Percentiles rank a stretch among this genome's conserved stretches.
Evolutionary conservation across 108 stramenopile genomes (phyloP).

Genomic region (Fistulifera pelliculosa): DNA sequence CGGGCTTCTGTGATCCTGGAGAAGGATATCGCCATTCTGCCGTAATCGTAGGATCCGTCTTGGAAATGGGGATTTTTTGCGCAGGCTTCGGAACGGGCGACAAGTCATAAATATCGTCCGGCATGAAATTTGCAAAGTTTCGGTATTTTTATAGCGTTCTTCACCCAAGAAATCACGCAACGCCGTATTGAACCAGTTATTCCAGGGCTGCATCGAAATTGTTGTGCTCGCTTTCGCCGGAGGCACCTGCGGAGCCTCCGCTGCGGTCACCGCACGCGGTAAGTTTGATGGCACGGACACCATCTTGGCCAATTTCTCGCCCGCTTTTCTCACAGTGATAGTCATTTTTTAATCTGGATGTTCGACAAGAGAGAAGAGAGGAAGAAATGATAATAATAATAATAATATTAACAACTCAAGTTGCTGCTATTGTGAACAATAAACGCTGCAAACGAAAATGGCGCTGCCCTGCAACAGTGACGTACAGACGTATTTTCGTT

Average conservation of each 20-base stretch:
- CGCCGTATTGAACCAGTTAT: conserved; percentile 64
- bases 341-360: conserved; percentile 4
- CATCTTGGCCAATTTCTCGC: conserved; percentile 22
- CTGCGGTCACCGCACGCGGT: conserved; percentile 33
- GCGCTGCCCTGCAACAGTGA: too few species aligned
- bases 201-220: conserved; percentile 81
- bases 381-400: too few species aligned
- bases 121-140: conserved; percentile 47
- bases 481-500: too few species aligned
- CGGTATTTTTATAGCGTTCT: conserved; percentile 38
- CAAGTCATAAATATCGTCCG: conserved; percentile 50
- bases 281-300: conserved; percentile 11
- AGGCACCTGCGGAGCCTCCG: conserved; percentile 36
- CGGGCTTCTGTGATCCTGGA: conserved; percentile 72
- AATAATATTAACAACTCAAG: too few species aligned
- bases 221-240: conserved; percentile 39
- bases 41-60: conserved; percentile 32
- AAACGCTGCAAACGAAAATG: too few species aligned
- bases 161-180: conserved; percentile 52
- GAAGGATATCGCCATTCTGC: conserved; percentile 63
- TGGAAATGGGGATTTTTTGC: conserved; percentile 38
- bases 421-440: too few species aligned
- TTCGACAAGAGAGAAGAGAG: too few species aligned
- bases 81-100: conserved; percentile 49
- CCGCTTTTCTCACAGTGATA: conserved; percentile 29